These are phyloP conservation scores for Stereum hirsutum DNA, from an alignment of 1,284 basidiomycete species.

Conservation along the genomic window DNA sequence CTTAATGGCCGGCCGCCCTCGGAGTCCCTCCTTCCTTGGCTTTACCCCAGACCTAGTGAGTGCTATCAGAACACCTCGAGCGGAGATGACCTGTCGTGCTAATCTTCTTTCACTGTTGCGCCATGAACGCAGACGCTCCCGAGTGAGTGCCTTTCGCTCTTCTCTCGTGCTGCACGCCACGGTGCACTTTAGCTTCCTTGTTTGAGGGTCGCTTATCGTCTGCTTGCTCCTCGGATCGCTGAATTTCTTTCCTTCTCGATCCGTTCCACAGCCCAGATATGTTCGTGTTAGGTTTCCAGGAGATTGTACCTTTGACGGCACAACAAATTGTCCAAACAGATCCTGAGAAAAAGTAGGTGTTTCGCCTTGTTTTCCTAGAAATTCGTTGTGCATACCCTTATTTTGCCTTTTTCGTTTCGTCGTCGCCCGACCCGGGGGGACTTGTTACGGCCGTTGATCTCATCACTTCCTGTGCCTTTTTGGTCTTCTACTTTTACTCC, in stretches of 20 bases:
- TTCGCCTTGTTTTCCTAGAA: slow-evolving; percentile 8
- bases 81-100: background rate
- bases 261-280: slow-evolving; percentile 68
- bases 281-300: slow-evolving; percentile 92
- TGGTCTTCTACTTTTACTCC: too few relatives aligned
- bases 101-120: slow-evolving; percentile 9
- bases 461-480: too few relatives aligned
- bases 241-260: background rate
- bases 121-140: slow-evolving; percentile 32
- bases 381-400: too few relatives aligned
- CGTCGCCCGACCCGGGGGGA: too few relatives aligned
- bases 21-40: slow-evolving; percentile 84
- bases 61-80: slow-evolving; percentile 10
- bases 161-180: slow-evolving; percentile 5
- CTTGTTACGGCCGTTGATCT: slow-evolving; percentile 2
- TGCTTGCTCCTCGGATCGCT: background rate
- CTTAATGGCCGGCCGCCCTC: slow-evolving; percentile 81
- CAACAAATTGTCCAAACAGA: slow-evolving; percentile 97
- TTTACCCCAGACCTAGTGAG: slow-evolving; percentile 76
- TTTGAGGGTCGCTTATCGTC: background rate
- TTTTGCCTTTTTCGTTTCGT: too few relatives aligned
- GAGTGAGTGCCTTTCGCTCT: too few relatives aligned
- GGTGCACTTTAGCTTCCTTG: too few relatives aligned
- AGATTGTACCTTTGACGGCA: slow-evolving; percentile 94
- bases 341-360: slow-evolving; percentile 69